Evolutionary conservation across 371 early-diverging fungal species (phyloP).

Genomic region (Mucor lusitanicus): DNA sequence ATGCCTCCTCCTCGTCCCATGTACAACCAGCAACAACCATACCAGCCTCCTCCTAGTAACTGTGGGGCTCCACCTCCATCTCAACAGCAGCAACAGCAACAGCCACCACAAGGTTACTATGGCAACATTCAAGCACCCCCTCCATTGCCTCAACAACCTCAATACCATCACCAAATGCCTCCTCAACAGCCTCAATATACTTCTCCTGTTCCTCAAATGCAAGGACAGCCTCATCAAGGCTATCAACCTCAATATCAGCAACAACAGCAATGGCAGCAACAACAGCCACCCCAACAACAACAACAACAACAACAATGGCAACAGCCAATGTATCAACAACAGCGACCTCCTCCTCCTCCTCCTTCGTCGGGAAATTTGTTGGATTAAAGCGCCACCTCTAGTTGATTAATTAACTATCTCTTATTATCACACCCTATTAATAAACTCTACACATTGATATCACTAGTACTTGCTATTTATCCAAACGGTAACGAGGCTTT

Average conservation of each 20-base stretch:
- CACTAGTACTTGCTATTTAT: background rate
- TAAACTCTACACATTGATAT: background rate
- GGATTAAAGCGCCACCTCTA: background rate
- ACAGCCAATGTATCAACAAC: conserved; percentile 28
- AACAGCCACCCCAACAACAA: conserved; percentile 4
- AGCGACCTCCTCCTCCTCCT: conserved; percentile 20
- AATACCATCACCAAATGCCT: conserved; percentile 31
- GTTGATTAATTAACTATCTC: background rate
- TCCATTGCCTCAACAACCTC: conserved; percentile 17
- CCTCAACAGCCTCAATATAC: conserved; percentile 35
- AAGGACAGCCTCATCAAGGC: conserved; percentile 22
- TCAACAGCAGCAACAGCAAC: conserved; percentile 19
- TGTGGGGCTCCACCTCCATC: conserved; percentile 15
- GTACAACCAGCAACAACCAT: conserved; percentile 3
- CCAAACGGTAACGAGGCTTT: too few relatives aligned
- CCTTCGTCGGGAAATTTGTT: conserved; percentile 18
- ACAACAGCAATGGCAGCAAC: background rate
- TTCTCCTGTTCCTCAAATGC: conserved; percentile 21
- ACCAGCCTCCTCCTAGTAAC: conserved; percentile 5
- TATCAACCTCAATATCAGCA: conserved; percentile 7
- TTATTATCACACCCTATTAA: background rate
- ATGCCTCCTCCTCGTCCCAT: conserved; percentile 19
- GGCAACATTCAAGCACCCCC: conserved; percentile 13
- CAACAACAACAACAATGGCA: conserved; percentile 21
- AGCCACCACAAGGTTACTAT: conserved; percentile 25